Conservation (phyloP, 2,329 filamentous ascomycete species). For the Cryphonectria japonica region DNA sequence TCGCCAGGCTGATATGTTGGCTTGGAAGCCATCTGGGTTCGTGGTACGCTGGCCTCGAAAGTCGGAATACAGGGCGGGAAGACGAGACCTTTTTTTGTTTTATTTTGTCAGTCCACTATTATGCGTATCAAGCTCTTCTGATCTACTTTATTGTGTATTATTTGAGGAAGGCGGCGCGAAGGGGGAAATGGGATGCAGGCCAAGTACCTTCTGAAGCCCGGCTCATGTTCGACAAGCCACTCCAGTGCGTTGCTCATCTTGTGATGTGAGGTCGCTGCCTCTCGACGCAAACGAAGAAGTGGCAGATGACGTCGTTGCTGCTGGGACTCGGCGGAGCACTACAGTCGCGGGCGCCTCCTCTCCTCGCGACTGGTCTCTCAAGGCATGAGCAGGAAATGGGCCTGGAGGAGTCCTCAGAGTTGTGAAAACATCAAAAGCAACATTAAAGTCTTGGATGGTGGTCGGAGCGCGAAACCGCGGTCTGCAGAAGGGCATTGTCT, state of each 20-base stretch:
- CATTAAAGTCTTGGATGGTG: too few species aligned
- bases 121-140: not conserved
- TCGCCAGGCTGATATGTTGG: slow-evolving; percentile 44
- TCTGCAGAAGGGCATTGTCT: not conserved
- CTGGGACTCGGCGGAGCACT: not conserved
- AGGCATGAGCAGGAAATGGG: slow-evolving; percentile 3
- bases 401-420: not conserved
- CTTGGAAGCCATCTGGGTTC: slow-evolving; percentile 36
- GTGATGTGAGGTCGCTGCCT: slow-evolving; percentile 11
- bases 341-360: not conserved
- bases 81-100: slow-evolving; percentile 33
- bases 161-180: not conserved
- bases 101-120: slow-evolving; percentile 13
- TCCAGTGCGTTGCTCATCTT: slow-evolving; percentile 31
- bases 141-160: slow-evolving; percentile 1
- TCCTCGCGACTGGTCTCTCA: not conserved
- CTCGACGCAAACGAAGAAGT: slow-evolving; percentile 15
- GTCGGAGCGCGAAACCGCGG: slow-evolving; percentile 2
- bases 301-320: slow-evolving; percentile 33
- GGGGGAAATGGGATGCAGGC: not conserved
- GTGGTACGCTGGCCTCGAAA: slow-evolving; percentile 34
- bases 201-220: slow-evolving; percentile 36
- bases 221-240: slow-evolving; percentile 39
- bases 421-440: not conserved
- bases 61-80: slow-evolving; percentile 36